Evolutionary conservation across 176 grass and related monocot genomes (phyloP), one percentile per base, ranked within the genome.

Genomic region (Paspalum vaginatum): DNA sequence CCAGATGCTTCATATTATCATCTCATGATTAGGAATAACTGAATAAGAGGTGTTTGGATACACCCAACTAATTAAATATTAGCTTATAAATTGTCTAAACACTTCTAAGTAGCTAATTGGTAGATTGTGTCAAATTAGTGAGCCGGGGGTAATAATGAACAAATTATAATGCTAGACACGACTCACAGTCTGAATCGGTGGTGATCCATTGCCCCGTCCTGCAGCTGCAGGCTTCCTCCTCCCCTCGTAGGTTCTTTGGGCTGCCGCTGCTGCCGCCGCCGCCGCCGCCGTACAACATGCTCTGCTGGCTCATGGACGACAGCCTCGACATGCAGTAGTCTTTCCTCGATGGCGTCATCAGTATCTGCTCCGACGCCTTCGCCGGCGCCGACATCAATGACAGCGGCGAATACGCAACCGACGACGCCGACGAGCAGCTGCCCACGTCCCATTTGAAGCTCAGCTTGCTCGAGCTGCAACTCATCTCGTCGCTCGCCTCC

Each of bases 391-490:
- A 89, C 46, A 60, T 72, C 9, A 80, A 75, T 3, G 87, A 89
- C n/a, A 85, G 15, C 4, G 87, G 87, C 18, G 87, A 89, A 72
- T 85, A 81, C 5, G 62, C 70, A 68, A 69, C 82, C 6, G 87
- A 81, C 25, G 82, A 85, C 2, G 73, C 53, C 1, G 87, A 89
- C 8, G 87, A 89, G 83, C 82, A 89, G 83, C 87, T 89, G 8
- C 82, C 87, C 8, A 59, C 83, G 72, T 89, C 87, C 87, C 87
- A 89, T 72, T 89, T 89, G 83, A 85, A 85, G 82, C 87, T 89
- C 77, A 85, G 77, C 82, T 89, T 89, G 64, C 87, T 74, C 17
- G 68, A 72, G 52, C 54, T 82, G 66, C 42, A 82, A 39, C 78
- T 81, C 65, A 17, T 20, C 41, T 70, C 82, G 1, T 87, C 72